Conservation (phyloP, 257 asterid species). For the Nicotiana noctiflora region DNA sequence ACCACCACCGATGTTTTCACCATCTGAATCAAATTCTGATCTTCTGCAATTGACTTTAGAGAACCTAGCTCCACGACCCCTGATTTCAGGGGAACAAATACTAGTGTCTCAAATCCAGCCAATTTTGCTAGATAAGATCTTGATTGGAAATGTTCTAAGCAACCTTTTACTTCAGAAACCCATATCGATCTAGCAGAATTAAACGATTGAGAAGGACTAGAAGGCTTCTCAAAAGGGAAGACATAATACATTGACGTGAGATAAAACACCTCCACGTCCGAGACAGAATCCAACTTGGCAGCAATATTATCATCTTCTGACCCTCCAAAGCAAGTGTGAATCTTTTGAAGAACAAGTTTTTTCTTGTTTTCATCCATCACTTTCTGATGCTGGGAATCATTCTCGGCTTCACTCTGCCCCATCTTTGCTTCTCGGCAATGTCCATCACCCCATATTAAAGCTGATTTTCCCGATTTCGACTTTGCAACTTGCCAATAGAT, state of each 20-base stretch:
- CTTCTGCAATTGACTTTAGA: conserved; percentile 47
- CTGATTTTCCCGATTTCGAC: conserved; percentile 87
- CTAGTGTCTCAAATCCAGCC: conserved; percentile 55
- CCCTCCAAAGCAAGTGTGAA: conserved; percentile 72
- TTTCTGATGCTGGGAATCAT: conserved; percentile 14
- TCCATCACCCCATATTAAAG: conserved; percentile 96
- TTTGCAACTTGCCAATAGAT: conserved; percentile 92
- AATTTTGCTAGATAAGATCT: conserved; percentile 62
- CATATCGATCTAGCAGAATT: conserved; percentile 78
- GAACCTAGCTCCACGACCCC: conserved; percentile 93
- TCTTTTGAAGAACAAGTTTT: conserved; percentile 58
- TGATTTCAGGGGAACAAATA: conserved; percentile 63
- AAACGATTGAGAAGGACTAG: conserved; percentile 87
- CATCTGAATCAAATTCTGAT: conserved; percentile 41
- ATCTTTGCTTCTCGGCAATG: conserved; percentile 51
- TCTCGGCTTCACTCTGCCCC: conserved; percentile 24
- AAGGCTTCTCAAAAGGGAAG: conserved; percentile 93
- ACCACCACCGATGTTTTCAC: conserved; percentile 53
- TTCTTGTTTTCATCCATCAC: conserved; percentile 33
- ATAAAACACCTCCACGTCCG: conserved; percentile 71
- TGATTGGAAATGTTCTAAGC: conserved; percentile 60
- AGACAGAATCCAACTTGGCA: conserved; percentile 58
- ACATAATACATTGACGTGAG: conserved; percentile 77
- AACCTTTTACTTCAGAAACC: conserved; percentile 53
- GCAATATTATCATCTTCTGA: conserved; percentile 60